Conservation (phyloP, 2,329 filamentous ascomycete species). For the Ceratocystis papillata region DNA sequence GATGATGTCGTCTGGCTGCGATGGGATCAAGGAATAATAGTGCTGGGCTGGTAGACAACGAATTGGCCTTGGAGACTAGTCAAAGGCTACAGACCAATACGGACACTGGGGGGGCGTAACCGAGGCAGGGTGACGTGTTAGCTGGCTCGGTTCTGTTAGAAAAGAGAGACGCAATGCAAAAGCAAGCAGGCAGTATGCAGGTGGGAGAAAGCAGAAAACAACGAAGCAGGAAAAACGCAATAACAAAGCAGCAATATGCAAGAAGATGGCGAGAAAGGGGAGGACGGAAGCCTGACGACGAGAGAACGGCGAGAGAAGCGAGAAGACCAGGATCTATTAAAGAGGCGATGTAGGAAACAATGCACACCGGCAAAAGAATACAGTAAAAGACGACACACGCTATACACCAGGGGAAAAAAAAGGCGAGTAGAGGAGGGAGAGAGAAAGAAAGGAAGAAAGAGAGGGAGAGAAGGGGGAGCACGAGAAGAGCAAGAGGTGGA, state of each 20-base stretch:
- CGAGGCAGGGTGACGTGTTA: slow-evolving; percentile 25
- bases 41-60: slow-evolving; percentile 1
- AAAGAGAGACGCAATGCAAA: slow-evolving; percentile 21
- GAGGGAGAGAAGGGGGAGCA: background rate
- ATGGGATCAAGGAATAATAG: background rate
- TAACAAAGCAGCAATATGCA: background rate
- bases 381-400: background rate
- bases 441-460: background rate
- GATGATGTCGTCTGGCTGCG: background rate
- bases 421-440: background rate
- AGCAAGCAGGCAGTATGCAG: slow-evolving; percentile 16
- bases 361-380: background rate
- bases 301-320: slow-evolving; percentile 4
- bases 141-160: slow-evolving; percentile 21
- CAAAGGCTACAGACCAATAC: slow-evolving; percentile 12
- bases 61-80: background rate
- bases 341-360: slow-evolving; percentile 6
- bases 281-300: background rate
- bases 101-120: slow-evolving; percentile 17
- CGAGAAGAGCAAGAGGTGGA: background rate
- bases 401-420: background rate
- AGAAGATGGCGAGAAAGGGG: background rate
- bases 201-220: slow-evolving; percentile 10
- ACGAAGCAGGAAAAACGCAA: background rate
- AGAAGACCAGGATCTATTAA: slow-evolving; percentile 3